Evolutionary conservation across 805 yeast genomes (phyloP).

Genomic region (Pichia deserticola): DNA sequence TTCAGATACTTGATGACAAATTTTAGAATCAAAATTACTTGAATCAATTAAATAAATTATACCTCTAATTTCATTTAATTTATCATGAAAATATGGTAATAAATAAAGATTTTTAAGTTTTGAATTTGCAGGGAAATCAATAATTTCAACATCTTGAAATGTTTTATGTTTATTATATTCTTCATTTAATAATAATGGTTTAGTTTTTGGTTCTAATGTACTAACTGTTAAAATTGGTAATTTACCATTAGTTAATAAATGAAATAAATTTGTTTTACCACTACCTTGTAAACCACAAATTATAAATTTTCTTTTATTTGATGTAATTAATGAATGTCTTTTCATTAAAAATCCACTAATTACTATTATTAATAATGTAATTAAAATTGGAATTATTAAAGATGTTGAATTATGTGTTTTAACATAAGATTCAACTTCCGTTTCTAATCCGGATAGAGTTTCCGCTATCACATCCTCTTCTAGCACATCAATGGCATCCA

Average conservation of each 20-base stretch:
- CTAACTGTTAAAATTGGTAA: conserved; percentile 34
- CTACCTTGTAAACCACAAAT: conserved; percentile 16
- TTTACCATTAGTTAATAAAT: conserved; percentile 14
- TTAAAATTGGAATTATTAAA: conserved; percentile 7
- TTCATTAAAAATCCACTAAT: conserved; percentile 10
- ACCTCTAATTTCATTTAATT: conserved; percentile 47
- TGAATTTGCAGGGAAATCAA: conserved; percentile 86
- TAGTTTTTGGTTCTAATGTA: conserved; percentile 42
- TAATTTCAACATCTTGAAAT: conserved; percentile 38
- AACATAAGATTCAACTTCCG: neutral
- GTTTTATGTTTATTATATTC: conserved; percentile 25
- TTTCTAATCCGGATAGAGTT: neutral
- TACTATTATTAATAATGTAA: conserved; percentile 9
- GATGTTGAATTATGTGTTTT: neutral
- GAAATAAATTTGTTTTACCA: conserved; percentile 22
- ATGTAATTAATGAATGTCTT: conserved; percentile 8
- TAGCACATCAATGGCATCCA: conserved; percentile 3
- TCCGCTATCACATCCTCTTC: neutral
- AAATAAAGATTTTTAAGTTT: conserved; percentile 56
- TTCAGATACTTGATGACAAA: conserved; percentile 47
- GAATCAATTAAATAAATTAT: conserved; percentile 75
- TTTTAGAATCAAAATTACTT: conserved; percentile 42
- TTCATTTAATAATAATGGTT: conserved; percentile 26
- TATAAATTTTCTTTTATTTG: conserved; percentile 13
- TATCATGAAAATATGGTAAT: conserved; percentile 39